Evolutionary conservation across 129 eudicot species (phyloP), one percentile per base, ranked within the genome.

Genomic region (Arctium lappa): DNA sequence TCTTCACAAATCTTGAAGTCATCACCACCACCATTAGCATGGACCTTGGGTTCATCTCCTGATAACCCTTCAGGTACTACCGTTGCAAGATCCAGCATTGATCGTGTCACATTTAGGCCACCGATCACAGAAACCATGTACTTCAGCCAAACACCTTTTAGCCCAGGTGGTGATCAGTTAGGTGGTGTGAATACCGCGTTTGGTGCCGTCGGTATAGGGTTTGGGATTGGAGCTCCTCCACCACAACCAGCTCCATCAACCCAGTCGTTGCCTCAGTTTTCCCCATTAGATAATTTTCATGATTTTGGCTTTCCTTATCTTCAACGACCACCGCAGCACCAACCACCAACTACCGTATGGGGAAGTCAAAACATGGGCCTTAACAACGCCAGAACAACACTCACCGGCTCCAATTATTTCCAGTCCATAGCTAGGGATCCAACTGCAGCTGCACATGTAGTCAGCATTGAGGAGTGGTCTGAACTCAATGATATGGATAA

Each of bases 401-500:
- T 71, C n/a, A n/a, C 62, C 3, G 29, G 29, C 50, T 44, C 82
- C 4, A 72, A 78, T 18, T 56, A 72, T 60, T 48, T 71, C n/a
- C 0, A 9, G 53, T 30, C 53, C 70, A 4, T n/a, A 33, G 30
- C 36, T 70, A 34, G 65, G 66, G 30, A 53, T 39, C 36, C 44
- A n/a, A 36, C 22, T 73, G 56, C 69, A 12, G 12, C 39, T 78
- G 83, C 83, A 65, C 80, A 84, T 79, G 87, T 73, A 0, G 83
- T 79, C 38, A 73, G 31, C 83, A 62, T 79, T n/a, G 48, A 79
- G 1, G 87, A 84, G 44, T 84, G 87, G 83, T 75, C 75, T 8
- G 87, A 84, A 44, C 63, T 79, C 33, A 74, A 72, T 72, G 80
- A 79, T 27, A 72, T 84, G 75, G 87, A 84, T 12, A 62, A 27